These are phyloP conservation scores for Trypanosoma cruzi DNA, from an alignment of 208 protist genomes.

Conservation along the genomic window DNA sequence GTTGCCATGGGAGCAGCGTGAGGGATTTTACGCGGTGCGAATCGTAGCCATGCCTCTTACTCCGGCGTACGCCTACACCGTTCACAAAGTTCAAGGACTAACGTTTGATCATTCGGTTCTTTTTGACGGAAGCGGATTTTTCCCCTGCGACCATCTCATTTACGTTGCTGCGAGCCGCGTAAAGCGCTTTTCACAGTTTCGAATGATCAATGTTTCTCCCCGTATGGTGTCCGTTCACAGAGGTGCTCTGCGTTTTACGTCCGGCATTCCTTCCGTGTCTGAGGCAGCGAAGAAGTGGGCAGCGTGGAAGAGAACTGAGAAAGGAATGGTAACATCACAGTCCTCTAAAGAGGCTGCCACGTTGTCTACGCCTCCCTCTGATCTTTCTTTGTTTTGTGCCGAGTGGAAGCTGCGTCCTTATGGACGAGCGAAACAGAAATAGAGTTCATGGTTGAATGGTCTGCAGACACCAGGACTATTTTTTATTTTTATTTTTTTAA, in stretches of 20 bases:
- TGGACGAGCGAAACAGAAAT: conserved; percentile 8
- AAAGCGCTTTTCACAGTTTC: conserved; percentile 63
- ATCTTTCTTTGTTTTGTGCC: conserved; percentile 22
- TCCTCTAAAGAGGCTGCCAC: background rate
- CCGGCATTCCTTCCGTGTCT: conserved; percentile 29
- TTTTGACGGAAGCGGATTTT: conserved; percentile 76
- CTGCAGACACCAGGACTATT: background rate
- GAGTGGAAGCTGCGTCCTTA: conserved; percentile 25
- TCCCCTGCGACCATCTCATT: conserved; percentile 85
- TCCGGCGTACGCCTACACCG: conserved; percentile 90
- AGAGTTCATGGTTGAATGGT: background rate
- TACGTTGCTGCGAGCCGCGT: conserved; percentile 91
- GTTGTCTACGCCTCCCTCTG: background rate
- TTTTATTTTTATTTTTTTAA: conserved; percentile 21
- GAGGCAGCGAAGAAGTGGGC: conserved; percentile 33
- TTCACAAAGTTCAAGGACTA: conserved; percentile 91
- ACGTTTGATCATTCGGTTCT: conserved; percentile 71
- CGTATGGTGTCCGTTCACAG: conserved; percentile 72
- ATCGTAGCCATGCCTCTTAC: conserved; percentile 72
- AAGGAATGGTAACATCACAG: background rate
- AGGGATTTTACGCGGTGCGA: conserved; percentile 43
- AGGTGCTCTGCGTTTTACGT: conserved; percentile 61
- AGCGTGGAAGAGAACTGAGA: conserved; percentile 25
- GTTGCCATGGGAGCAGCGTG: conserved; percentile 12
- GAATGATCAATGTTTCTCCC: conserved; percentile 72